Evolutionary conservation across 768 basidiomycete species (phyloP).

Genomic region (Phylloporus arenicola): DNA sequence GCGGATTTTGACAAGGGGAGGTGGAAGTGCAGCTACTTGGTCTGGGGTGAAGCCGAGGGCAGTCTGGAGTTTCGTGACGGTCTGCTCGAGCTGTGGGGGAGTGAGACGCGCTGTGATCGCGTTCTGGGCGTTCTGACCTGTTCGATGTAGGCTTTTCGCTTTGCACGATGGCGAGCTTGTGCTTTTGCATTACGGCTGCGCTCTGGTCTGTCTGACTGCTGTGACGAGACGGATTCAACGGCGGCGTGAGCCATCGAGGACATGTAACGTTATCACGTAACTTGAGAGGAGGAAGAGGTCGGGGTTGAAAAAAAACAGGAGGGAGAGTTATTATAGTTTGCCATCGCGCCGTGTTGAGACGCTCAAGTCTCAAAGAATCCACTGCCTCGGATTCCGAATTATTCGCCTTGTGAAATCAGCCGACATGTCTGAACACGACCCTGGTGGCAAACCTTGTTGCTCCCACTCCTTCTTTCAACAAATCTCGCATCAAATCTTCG

Average conservation of each 20-base stretch:
- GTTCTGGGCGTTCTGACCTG: constrained; percentile 46
- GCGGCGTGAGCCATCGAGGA: constrained; percentile 55
- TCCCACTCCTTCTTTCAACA: constrained; percentile 11
- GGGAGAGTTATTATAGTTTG: constrained; percentile 34
- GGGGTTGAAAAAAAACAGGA: constrained; percentile 41
- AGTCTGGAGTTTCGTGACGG: constrained; percentile 78
- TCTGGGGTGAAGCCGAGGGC: constrained; percentile 69
- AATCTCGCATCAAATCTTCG: constrained; percentile 32
- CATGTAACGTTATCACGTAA: constrained; percentile 48
- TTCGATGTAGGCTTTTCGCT: constrained; percentile 90
- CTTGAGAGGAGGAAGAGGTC: constrained; percentile 38
- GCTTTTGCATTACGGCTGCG: constrained; percentile 85
- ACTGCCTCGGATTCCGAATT: constrained; percentile 43
- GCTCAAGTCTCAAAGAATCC: constrained; percentile 21
- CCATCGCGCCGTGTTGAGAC: constrained; percentile 21
- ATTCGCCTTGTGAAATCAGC: constrained; percentile 41
- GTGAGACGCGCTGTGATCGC: constrained; percentile 6
- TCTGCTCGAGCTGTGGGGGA: constrained; percentile 64
- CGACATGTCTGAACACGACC: constrained; percentile 31
- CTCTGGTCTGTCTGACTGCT: constrained; percentile 60
- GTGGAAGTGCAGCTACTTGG: constrained; percentile 67
- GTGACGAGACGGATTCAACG: constrained; percentile 36
- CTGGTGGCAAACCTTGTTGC: constrained; percentile 32
- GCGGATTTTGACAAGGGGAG: constrained; percentile 68
- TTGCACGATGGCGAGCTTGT: constrained; percentile 85